Conservation (phyloP, 2,329 filamentous ascomycete species). For the Diaporthe sp. region DNA sequence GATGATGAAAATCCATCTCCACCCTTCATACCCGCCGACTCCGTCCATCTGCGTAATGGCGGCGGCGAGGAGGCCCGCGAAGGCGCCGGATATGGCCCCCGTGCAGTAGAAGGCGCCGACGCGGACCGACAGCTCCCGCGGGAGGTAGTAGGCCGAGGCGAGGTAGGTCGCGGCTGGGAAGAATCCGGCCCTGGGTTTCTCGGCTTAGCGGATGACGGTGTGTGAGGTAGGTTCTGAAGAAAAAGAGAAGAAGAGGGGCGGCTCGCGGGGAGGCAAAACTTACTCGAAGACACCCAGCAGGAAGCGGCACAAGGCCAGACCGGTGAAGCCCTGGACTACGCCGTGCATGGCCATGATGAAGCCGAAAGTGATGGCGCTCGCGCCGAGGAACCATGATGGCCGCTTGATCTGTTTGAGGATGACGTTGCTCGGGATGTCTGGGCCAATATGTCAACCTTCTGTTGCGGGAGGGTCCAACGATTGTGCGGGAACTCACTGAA, state of each 20-base stretch:
- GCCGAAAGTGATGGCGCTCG: slow-evolving; percentile 61
- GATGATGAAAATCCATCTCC: slow-evolving; percentile 66
- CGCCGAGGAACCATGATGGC: slow-evolving; percentile 27
- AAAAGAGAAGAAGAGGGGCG: too few species aligned
- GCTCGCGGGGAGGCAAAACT: too few species aligned
- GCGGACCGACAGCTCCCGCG: slow-evolving; percentile 14
- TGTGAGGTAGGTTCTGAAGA: too few species aligned
- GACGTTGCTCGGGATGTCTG: slow-evolving; percentile 28
- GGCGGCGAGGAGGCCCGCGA: slow-evolving; percentile 76
- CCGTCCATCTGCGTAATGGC: slow-evolving; percentile 62
- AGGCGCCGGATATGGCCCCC: slow-evolving; percentile 60
- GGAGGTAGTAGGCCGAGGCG: slow-evolving; percentile 20
- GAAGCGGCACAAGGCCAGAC: slow-evolving; percentile 61
- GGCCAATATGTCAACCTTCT: not conserved
- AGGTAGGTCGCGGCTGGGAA: slow-evolving; percentile 52
- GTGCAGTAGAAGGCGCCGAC: slow-evolving; percentile 60
- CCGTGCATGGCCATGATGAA: slow-evolving; percentile 58
- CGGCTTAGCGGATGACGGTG: slow-evolving; percentile 49
- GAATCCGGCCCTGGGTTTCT: slow-evolving; percentile 69
- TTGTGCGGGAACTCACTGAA: not conserved
- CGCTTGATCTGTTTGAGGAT: slow-evolving; percentile 23
- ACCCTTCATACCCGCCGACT: slow-evolving; percentile 58
- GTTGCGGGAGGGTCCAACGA: too few species aligned
- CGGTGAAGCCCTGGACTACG: slow-evolving; percentile 57
- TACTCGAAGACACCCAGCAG: slow-evolving; percentile 61